Base-by-base conservation (phyloP, 805 yeast species). In the Kluyveromyces lactis region DNA sequence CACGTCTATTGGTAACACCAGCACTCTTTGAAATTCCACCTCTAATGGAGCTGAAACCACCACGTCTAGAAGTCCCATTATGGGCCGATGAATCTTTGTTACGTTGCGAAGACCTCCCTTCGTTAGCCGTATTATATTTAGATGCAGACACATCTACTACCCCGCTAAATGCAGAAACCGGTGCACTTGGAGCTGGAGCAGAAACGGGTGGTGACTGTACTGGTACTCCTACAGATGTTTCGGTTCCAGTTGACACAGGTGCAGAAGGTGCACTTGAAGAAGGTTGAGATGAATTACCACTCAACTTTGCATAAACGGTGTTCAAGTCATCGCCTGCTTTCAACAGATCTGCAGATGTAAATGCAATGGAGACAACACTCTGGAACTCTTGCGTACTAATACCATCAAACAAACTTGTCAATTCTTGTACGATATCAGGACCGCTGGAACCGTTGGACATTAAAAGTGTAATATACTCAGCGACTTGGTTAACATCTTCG, bases 381-480 rank as follows among this genome's bases (percentile, higher is more conserved):
- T 66, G 69, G 43, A 77, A 71, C n/a, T 81, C 74, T 5, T 74
- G 75, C 3, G 73, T 71, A 31, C 79, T 74, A 36, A 80, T 73
- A 15, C 75, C 71, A 39, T 80, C 81, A 45, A 81, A 77, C 37
- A 82, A 63, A 32, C 75, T 72, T 26, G 73, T 65, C 23, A 84
- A 68, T 52, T 83, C 92, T 15, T 61, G 62, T 15, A 72, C 69
- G 26, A 82, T 79, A 39, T 78, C 82, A 13, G 66, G 69, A 10
- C 80, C 72, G 4, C 76, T 63, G 51, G 80, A 77, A 49, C 80
- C 78, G 48, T 80, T 81, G 11, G 80, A 78, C 44, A 83, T 79
- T 57, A 83, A 65, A 32, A 81, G 71, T n/a, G 78, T 71, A 41
- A 83, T 76, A 52, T 74, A 83, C 58, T 83, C 92, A 11, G 92